Percentiles rank a stretch among this genome's conserved stretches.
Conservation (phyloP, 2,329 filamentous ascomycete species). For the Thelonectria rubi region DNA sequence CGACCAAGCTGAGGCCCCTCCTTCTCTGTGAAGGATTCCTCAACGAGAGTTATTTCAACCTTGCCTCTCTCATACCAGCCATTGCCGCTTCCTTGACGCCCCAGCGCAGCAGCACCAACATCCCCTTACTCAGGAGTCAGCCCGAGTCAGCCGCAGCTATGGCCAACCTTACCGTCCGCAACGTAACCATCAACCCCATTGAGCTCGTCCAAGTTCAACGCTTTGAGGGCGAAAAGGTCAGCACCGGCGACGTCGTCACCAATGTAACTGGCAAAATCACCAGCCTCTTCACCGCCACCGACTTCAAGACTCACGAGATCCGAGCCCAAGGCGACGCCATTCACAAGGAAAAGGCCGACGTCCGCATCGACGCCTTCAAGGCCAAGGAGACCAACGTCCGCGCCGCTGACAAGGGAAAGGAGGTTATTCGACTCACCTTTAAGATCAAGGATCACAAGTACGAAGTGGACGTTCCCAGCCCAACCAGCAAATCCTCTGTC, state of each 20-base stretch:
- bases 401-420: slow-evolving; percentile 65
- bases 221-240: slow-evolving; percentile 64
- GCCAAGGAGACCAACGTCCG: slow-evolving; percentile 66
- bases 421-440: slow-evolving; percentile 80
- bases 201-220: slow-evolving; percentile 78
- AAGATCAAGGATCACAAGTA: slow-evolving; percentile 67
- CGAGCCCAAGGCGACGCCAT: slow-evolving; percentile 67
- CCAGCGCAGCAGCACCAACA: background rate
- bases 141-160: slow-evolving; percentile 45
- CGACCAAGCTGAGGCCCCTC: slow-evolving; percentile 9
- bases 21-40: background rate
- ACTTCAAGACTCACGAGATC: slow-evolving; percentile 43
- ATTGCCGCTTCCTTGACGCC: background rate
- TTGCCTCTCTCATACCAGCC: background rate
- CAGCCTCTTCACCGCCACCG: slow-evolving; percentile 56
- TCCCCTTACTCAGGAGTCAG: background rate
- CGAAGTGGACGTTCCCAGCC: slow-evolving; percentile 76
- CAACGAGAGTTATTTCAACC: background rate
- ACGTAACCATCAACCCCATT: slow-evolving; percentile 78
- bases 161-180: slow-evolving; percentile 77
- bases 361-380: slow-evolving; percentile 75
- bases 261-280: slow-evolving; percentile 56
- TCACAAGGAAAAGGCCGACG: slow-evolving; percentile 67
- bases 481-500: slow-evolving; percentile 65
- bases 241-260: slow-evolving; percentile 54